Evolutionary conservation across 139 green algal species (phyloP).

Genomic region (Nannochloris sp.): DNA sequence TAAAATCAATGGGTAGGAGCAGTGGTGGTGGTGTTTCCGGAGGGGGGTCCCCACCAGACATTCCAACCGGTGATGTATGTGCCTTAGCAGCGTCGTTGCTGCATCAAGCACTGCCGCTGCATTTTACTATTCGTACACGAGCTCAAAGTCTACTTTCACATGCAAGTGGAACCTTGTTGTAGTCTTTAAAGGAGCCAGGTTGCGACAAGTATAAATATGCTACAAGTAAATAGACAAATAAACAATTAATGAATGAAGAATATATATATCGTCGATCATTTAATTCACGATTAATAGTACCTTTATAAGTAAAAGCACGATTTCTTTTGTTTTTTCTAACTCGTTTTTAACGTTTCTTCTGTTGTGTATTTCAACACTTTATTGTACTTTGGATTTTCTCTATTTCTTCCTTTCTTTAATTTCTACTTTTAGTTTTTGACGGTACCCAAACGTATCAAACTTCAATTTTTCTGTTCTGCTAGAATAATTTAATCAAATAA

Average conservation of each 20-base stretch:
- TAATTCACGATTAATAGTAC: not conserved
- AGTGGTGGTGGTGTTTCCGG: not conserved
- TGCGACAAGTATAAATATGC: too few relatives aligned
- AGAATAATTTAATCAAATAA: not conserved
- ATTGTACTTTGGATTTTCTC: not conserved
- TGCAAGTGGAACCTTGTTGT: too few relatives aligned
- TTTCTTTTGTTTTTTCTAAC: not conserved
- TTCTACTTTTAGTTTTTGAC: not conserved
- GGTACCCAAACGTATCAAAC: not conserved
- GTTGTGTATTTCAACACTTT: not conserved
- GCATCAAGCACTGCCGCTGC: constrained; percentile 21
- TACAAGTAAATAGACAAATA: not conserved
- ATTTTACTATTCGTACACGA: constrained; percentile 17
- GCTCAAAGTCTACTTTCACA: not conserved
- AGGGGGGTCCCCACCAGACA: not conserved
- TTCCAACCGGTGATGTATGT: constrained; percentile 5
- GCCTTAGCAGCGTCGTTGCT: constrained; percentile 17
- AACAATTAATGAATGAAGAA: not conserved
- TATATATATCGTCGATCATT: not conserved
- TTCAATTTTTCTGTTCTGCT: not conserved
- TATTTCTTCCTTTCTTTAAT: not conserved
- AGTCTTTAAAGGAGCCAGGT: too few relatives aligned
- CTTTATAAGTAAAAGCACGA: not conserved
- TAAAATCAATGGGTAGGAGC: not conserved
- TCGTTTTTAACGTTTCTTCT: not conserved